Evolutionary conservation across 768 basidiomycete species (phyloP), one percentile per base, ranked within the genome.

Genomic region (Pluteus cervinus): DNA sequence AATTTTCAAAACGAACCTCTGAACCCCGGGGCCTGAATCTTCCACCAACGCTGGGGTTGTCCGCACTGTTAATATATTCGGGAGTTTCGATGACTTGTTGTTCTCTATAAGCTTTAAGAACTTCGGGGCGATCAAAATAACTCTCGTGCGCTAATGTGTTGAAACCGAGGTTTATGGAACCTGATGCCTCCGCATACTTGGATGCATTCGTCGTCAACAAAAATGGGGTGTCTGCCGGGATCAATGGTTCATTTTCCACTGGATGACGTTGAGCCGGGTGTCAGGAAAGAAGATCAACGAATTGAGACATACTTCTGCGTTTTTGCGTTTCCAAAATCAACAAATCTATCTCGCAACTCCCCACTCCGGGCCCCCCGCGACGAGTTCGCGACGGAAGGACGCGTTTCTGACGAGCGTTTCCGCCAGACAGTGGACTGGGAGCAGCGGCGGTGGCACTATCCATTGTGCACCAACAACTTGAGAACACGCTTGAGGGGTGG

Each of bases 291-390:
- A 36, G 41, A 39, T 36, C 38, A 39, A 40, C 43, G 36, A 32
- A 38, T 31, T 41, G 39, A 36, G 24, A 72, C 80, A 53, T 56
- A 90, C 90, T 64, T 68, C 78, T 81, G 59, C 77, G 76, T 61
- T 78, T 77, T 50, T 83, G 72, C 45, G 81, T 83, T 48, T 91
- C 88, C 45, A 90, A 59, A 56, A 93, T 86, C 77, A 88, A 80
- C 38, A 78, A 49, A 65, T 93, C 90, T 12, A 81, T 69, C 55
- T 88, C 85, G 54, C 80, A 79, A 43, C 63, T 81, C 39, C 89
- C 86, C 35, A 86, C 75, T 24, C 86, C 86, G 20, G 84, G 81
- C 11, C 86, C 86, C 39, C 86, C 82, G 39, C 89, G 75, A 49
- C 86, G 71, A 39, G 83, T 75, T 50, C 90, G 76, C 57, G 86